Evolutionary conservation across 139 green algal genomes (phyloP), one percentile per base, ranked within the genome.

Genomic region (Chlorella sp.): DNA sequence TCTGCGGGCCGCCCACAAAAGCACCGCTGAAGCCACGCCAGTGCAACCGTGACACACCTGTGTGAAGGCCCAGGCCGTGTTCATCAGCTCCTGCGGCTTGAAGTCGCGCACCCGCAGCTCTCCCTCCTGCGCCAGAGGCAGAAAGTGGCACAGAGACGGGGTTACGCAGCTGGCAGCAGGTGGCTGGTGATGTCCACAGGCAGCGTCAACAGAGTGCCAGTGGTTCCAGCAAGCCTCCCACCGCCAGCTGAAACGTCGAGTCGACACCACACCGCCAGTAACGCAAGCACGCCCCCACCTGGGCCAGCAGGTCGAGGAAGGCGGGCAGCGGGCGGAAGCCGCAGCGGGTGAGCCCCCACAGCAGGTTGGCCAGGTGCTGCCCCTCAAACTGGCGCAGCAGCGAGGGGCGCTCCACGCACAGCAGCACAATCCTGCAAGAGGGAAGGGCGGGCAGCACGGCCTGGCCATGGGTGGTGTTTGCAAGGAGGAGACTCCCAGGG

Each of bases 311-410:
- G 6, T 76, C n/a, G 48, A 89, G 54, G 75, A 89, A 87, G 20
- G 51, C 19, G 36, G 54, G 9, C 6, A 54, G 24, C 34, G 87
- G 84, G 43, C 34, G 16, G 34, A 83, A 76, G 38, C 85, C 87
- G 41, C 46, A 30, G n/a, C 76, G 68, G 65, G 41, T 67, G 36
- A 89, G 36, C 43, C 84, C 87, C 87, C 87, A 90, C 43, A 83
- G 54, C 56, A 89, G 68, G 65, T 89, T 89, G 19, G 84, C 34
- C 34, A 90, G 22, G 54, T 90, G 60, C 78, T 90, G 87, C 28
- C 78, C 76, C 65, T 84, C 64, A 82, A 73, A 67, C 70, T 76
- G 46, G n/a, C 60, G 58, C 80, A 87, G 73, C 69, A 64, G 60
- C 28, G 22, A 54, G 16, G 64, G 60, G 20, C 14, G 69, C 36